Percentiles rank a stretch among this genome's conserved stretches.
phyloP scores from a whole-genome alignment of 306 rosid genomes.

The Quercus bicolor region DNA sequence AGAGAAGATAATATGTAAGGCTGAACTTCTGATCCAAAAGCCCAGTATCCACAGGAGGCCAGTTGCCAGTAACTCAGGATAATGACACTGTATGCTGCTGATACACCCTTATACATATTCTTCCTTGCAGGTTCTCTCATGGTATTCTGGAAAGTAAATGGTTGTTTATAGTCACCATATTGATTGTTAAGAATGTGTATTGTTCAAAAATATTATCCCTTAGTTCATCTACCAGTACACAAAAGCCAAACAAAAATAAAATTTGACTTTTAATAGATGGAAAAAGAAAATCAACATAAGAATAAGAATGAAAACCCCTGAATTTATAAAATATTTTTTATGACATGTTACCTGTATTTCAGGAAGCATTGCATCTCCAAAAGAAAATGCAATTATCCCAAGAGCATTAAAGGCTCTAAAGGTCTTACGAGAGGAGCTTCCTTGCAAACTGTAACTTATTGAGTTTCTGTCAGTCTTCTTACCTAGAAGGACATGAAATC shows the following conservation, averaged over 20 bases:
- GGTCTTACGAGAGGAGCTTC: slow-evolving; percentile 48
- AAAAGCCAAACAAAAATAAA: background rate
- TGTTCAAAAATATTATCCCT: background rate
- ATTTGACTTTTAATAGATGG: background rate
- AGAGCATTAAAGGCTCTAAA: slow-evolving; percentile 75
- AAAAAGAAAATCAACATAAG: background rate
- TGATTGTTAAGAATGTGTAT: background rate
- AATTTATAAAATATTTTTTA: background rate
- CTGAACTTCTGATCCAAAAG: slow-evolving; percentile 70
- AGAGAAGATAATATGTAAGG: slow-evolving; percentile 64
- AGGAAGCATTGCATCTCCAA: slow-evolving; percentile 86
- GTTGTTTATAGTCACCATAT: background rate
- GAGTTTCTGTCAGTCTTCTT: slow-evolving; percentile 58
- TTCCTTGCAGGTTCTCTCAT: slow-evolving; percentile 64
- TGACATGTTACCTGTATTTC: slow-evolving; percentile 56
- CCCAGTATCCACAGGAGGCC: slow-evolving; percentile 68
- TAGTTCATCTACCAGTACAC: background rate
- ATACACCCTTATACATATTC: slow-evolving; percentile 65
- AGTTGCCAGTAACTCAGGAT: slow-evolving; percentile 63
- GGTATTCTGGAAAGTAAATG: slow-evolving; percentile 46
- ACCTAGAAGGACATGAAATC: slow-evolving; percentile 33
- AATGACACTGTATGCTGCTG: slow-evolving; percentile 62
- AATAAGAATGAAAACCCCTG: background rate
- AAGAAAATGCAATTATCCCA: slow-evolving; percentile 68
- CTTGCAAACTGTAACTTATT: slow-evolving; percentile 48